These are phyloP conservation scores for Herpetospermum pedunculosum DNA, from an alignment of 306 rosid species.

Conservation along the genomic window DNA sequence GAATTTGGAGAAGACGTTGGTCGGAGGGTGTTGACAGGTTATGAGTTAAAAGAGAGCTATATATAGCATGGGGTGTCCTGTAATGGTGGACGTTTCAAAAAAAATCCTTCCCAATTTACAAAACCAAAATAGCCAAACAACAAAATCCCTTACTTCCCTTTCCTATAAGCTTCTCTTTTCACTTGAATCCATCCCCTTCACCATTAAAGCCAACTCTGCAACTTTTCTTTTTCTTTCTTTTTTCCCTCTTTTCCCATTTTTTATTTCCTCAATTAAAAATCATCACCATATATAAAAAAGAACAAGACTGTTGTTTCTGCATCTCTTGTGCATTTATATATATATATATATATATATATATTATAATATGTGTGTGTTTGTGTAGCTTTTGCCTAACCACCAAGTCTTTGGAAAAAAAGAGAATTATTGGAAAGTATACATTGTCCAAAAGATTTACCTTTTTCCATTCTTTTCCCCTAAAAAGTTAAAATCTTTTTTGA, in stretches of 20 bases:
- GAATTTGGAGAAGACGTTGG: background rate
- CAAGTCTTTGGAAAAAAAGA: background rate
- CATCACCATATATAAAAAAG: background rate
- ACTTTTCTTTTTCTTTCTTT: no score
- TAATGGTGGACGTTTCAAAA: slow-evolving; percentile 9
- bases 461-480: background rate
- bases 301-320: background rate
- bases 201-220: background rate
- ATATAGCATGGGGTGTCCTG: slow-evolving; percentile 13
- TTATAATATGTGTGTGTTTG: background rate
- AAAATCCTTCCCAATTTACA: background rate
- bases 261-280: background rate
- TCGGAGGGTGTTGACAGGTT: slow-evolving; percentile 2
- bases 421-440: background rate
- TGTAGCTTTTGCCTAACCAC: background rate
- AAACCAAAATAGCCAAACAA: background rate
- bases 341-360: background rate
- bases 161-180: slow-evolving; percentile 4
- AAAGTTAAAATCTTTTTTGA: slow-evolving; percentile 3
- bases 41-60: background rate
- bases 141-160: background rate
- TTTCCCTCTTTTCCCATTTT: background rate
- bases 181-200: background rate
- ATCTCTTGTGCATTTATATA: background rate
- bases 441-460: background rate